Evolutionary conservation across 164 flowering plant species (phyloP).

Genomic region (Berberis thunbergii): DNA sequence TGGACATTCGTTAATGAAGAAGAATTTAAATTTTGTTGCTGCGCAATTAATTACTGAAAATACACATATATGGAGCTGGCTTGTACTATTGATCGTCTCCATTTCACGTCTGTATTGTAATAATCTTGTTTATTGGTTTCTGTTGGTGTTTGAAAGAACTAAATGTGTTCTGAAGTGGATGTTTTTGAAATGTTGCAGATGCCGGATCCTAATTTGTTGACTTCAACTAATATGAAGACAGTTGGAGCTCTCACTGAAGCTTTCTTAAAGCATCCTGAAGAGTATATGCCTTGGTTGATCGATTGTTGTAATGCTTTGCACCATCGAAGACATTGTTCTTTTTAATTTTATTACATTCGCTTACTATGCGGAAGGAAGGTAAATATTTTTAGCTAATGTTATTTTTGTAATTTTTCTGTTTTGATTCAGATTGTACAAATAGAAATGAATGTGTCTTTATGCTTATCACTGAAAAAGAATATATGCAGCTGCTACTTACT

Average conservation of each 20-base stretch:
- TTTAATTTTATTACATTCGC: constrained; percentile 57
- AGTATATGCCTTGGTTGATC: constrained; percentile 47
- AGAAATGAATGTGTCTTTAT: no score
- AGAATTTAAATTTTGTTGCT: no score
- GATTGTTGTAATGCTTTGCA: constrained; percentile 33
- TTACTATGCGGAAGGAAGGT: constrained; percentile 23
- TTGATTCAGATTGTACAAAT: neutral
- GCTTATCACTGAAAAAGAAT: no score
- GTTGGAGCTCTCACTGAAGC: constrained; percentile 44
- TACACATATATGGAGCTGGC: no score
- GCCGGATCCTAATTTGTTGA: constrained; percentile 19
- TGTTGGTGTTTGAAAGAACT: neutral
- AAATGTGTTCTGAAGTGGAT: neutral
- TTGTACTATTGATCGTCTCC: no score
- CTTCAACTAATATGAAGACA: constrained; percentile 47
- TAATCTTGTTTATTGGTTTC: no score
- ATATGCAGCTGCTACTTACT: neutral
- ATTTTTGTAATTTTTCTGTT: neutral
- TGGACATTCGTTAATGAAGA: no score
- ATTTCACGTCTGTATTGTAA: no score
- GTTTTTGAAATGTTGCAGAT: constrained; percentile 33
- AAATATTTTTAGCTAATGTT: neutral
- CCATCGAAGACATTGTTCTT: constrained; percentile 57
- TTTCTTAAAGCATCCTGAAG: constrained; percentile 31
- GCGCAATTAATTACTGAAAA: no score